Conservation (phyloP, 2,329 filamentous ascomycete genomes). For the Parascedosporium putredinis region DNA sequence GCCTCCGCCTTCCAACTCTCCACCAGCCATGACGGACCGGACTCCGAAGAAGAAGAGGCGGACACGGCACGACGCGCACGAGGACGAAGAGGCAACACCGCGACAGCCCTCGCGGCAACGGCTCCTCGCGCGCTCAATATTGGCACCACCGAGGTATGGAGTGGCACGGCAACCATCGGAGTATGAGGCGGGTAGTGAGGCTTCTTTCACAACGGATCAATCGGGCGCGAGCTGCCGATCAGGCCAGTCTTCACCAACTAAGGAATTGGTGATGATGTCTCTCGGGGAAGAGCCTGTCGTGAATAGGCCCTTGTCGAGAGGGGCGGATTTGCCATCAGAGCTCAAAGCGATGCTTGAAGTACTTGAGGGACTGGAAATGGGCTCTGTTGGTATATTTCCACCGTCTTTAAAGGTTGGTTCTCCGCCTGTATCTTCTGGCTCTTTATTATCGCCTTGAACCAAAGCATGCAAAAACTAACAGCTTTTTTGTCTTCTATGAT, state of each 20-base stretch:
- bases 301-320: neutral
- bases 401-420: neutral
- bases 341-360: neutral
- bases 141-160: neutral
- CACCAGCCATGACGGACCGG: too few relatives aligned
- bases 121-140: neutral
- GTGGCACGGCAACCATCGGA: neutral
- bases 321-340: neutral
- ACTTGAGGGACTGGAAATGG: neutral
- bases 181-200: neutral
- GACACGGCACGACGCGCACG: too few relatives aligned
- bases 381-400: neutral
- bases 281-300: neutral
- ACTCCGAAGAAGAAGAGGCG: too few relatives aligned
- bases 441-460: too few relatives aligned
- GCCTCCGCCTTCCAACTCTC: too few relatives aligned
- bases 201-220: neutral
- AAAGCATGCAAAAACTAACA: too few relatives aligned
- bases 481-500: neutral
- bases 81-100: neutral
- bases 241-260: neutral
- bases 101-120: neutral
- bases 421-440: neutral
- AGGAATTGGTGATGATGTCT: neutral
- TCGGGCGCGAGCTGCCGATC: neutral